These are phyloP conservation scores for Candida corydali DNA, from an alignment of 805 yeast genomes.

Conservation along the genomic window DNA sequence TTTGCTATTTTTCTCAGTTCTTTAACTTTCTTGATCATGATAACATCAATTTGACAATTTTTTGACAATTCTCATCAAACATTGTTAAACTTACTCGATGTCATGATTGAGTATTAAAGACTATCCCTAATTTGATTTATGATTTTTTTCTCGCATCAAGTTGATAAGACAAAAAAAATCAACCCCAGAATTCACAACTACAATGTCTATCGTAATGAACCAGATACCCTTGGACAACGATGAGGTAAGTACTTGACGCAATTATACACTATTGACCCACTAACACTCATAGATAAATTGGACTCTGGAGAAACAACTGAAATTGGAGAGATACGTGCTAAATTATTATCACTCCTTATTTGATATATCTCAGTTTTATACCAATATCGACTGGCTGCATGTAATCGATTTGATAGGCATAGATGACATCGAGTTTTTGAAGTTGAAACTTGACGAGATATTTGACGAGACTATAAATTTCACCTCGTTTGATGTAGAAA, in stretches of 20 bases:
- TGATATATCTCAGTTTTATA: slow-evolving; percentile 12
- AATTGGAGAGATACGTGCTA: neutral
- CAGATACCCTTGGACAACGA: neutral
- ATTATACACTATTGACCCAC: neutral
- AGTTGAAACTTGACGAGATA: slow-evolving; percentile 20
- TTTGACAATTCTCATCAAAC: too few species aligned
- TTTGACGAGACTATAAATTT: slow-evolving; percentile 13
- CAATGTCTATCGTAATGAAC: neutral
- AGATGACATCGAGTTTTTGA: slow-evolving; percentile 14
- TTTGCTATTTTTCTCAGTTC: too few species aligned
- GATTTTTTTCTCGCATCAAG: neutral
- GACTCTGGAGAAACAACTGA: slow-evolving; percentile 2
- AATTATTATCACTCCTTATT: slow-evolving; percentile 9
- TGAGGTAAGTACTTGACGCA: slow-evolving; percentile 6
- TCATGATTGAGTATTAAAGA: neutral
- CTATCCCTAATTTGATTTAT: neutral
- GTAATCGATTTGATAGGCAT: slow-evolving; percentile 11
- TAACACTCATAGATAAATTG: slow-evolving; percentile 6
- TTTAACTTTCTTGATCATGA: too few species aligned
- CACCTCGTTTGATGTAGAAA: slow-evolving; percentile 7
- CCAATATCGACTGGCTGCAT: slow-evolving; percentile 16
- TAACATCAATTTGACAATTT: too few species aligned
- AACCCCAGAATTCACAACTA: slow-evolving; percentile 1
- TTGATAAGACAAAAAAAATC: slow-evolving; percentile 1
- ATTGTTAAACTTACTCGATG: neutral